These are phyloP conservation scores for Schizonepeta tenuifolia DNA, from an alignment of 257 asterid species.

Conservation along the genomic window DNA sequence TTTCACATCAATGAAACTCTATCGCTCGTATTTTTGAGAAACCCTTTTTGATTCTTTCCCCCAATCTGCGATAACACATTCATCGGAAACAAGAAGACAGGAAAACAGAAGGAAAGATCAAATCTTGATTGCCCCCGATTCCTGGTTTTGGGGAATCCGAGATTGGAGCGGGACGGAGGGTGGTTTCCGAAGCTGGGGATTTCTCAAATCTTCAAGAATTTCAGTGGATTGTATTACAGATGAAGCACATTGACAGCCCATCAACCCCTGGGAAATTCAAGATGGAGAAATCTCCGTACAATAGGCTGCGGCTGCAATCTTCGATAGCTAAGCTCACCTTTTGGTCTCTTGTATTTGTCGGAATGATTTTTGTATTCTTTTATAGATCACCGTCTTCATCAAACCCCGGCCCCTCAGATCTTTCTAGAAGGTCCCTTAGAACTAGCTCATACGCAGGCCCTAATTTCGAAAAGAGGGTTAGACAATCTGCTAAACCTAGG, in stretches of 20 bases:
- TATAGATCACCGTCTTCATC: constrained; percentile 52
- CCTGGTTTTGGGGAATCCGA: constrained; percentile 8
- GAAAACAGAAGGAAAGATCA: constrained; percentile 29
- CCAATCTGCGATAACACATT: constrained; percentile 33
- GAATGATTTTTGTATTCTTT: constrained; percentile 55
- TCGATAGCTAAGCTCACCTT: constrained; percentile 55
- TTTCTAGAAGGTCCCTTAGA: constrained; percentile 59
- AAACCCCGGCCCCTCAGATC: constrained; percentile 48
- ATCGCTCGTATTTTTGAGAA: constrained; percentile 15
- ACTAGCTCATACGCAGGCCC: constrained; percentile 46
- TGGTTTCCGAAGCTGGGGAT: constrained; percentile 35
- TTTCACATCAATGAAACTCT: constrained; percentile 45
- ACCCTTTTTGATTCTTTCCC: constrained; percentile 29
- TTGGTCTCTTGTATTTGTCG: constrained; percentile 55
- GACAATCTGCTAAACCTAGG: constrained; percentile 52
- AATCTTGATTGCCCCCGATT: constrained; percentile 37
- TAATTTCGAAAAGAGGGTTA: constrained; percentile 48
- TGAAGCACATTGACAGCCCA: constrained; percentile 91
- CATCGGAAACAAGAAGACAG: constrained; percentile 8
- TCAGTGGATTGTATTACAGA: constrained; percentile 43
- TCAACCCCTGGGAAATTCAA: constrained; percentile 76
- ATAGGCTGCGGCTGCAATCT: constrained; percentile 47
- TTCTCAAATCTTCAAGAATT: constrained; percentile 46
- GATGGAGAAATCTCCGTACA: constrained; percentile 60
- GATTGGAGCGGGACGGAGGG: constrained; percentile 30